phyloP scores from a whole-genome alignment of 2,329 filamentous ascomycete species.

The Colletotrichum sp. region DNA sequence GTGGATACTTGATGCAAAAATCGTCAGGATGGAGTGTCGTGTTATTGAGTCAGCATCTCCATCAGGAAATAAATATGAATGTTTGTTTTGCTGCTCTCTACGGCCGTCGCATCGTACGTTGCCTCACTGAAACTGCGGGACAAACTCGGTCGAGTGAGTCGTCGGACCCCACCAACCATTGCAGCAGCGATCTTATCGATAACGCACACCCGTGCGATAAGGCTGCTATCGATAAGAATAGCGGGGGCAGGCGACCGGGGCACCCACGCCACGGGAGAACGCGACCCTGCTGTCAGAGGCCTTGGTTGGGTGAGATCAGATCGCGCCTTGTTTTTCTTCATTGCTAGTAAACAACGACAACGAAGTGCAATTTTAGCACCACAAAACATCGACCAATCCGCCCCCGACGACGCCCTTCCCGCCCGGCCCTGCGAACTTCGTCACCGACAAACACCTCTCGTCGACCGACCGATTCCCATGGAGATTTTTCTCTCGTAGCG shows the following conservation, averaged over 20 bases:
- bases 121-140: not conserved
- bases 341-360: slow-evolving; percentile 23
- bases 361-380: slow-evolving; percentile 22
- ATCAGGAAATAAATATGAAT: not conserved
- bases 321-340: slow-evolving; percentile 24
- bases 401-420: slow-evolving; percentile 14
- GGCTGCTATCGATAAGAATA: not conserved
- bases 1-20: not conserved
- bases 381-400: slow-evolving; percentile 23
- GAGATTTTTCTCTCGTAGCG: slow-evolving; percentile 4
- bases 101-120: slow-evolving; percentile 7
- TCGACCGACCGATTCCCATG: not conserved
- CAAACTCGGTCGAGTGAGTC: slow-evolving; percentile 7
- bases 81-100: not conserved
- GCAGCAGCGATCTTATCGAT: slow-evolving; percentile 10
- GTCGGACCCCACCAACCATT: slow-evolving; percentile 5
- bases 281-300: slow-evolving; percentile 11
- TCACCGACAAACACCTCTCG: not conserved
- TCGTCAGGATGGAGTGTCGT: too few species aligned
- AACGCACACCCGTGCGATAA: not conserved
- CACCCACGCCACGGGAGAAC: slow-evolving; percentile 12
- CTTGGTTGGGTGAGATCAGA: slow-evolving; percentile 21
- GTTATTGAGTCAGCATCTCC: not conserved
- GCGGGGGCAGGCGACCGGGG: not conserved
- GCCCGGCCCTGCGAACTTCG: slow-evolving; percentile 6